Percentiles rank a stretch among this genome's conserved stretches.
These are phyloP conservation scores for Pneumocystis oryctolagi DNA, from an alignment of 1,139 yeast species.

Conservation along the genomic window DNA sequence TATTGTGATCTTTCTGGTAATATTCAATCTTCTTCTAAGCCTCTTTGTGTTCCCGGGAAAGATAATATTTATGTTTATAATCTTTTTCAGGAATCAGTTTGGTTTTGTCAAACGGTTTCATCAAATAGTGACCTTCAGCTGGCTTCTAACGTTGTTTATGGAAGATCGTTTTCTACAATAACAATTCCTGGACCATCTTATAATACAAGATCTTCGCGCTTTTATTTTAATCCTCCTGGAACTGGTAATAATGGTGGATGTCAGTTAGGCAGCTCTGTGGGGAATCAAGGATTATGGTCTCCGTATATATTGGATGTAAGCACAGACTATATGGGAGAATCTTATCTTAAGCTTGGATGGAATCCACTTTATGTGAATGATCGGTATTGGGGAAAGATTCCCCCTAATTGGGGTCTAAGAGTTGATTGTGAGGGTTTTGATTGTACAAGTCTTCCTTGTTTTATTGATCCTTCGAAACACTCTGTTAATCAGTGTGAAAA, in stretches of 20 bases:
- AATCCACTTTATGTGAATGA: constrained; percentile 67
- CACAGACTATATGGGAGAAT: constrained; percentile 44
- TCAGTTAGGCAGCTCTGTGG: constrained; percentile 53
- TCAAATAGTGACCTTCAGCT: constrained; percentile 93
- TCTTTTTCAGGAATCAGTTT: constrained; percentile 29
- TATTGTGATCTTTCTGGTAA: constrained; percentile 59
- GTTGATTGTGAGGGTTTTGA: constrained; percentile 55
- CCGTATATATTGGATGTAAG: constrained; percentile 89
- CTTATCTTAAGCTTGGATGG: constrained; percentile 78
- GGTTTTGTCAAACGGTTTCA: constrained; percentile 81
- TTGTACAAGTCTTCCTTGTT: constrained; percentile 66
- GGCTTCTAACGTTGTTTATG: constrained; percentile 56
- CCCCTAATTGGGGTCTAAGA: constrained; percentile 55
- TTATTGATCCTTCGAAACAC: constrained; percentile 53
- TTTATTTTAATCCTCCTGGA: constrained; percentile 81
- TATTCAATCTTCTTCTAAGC: constrained; percentile 42
- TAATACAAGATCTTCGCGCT: constrained; percentile 70
- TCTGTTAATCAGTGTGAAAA: constrained; percentile 41
- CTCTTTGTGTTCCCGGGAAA: constrained; percentile 53
- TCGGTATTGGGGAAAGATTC: constrained; percentile 36
- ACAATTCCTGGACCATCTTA: constrained; percentile 68
- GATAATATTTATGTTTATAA: constrained; percentile 45
- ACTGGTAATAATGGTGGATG: constrained; percentile 63
- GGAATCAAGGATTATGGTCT: constrained; percentile 77
- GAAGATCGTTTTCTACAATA: constrained; percentile 34